phyloP scores from a whole-genome alignment of 768 basidiomycete species.

The Suillus bovinus region DNA sequence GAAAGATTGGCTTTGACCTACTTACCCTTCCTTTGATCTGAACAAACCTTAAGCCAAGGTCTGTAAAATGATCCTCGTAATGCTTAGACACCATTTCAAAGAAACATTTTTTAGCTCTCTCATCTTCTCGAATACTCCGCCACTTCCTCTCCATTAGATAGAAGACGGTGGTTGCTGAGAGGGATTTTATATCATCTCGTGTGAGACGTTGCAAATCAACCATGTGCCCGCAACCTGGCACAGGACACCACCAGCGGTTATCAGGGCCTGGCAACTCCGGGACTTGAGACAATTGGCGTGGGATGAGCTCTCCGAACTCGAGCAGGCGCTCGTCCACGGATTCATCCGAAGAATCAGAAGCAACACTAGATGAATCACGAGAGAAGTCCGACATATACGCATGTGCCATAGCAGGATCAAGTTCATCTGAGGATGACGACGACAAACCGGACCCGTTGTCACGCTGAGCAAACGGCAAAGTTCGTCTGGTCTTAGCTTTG shows the following conservation, averaged over 20 bases:
- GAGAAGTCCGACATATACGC: slow-evolving; percentile 61
- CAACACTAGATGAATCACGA: slow-evolving; percentile 46
- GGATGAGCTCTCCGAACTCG: slow-evolving; percentile 32
- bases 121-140: slow-evolving; percentile 36
- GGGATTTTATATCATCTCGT: slow-evolving; percentile 29
- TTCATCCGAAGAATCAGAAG: slow-evolving; percentile 37
- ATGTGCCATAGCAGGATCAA: slow-evolving; percentile 19
- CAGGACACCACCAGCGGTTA: slow-evolving; percentile 55
- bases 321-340: slow-evolving; percentile 23
- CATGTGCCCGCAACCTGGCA: slow-evolving; percentile 40
- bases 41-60: slow-evolving; percentile 20
- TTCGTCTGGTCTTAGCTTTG: slow-evolving; percentile 14
- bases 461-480: background rate
- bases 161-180: slow-evolving; percentile 22
- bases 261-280: slow-evolving; percentile 44
- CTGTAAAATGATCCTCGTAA: slow-evolving; percentile 25
- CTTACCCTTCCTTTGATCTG: slow-evolving; percentile 22
- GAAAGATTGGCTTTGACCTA: background rate
- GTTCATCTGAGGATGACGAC: slow-evolving; percentile 24
- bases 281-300: slow-evolving; percentile 33
- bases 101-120: slow-evolving; percentile 25
- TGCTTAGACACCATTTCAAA: slow-evolving; percentile 26
- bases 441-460: slow-evolving; percentile 13
- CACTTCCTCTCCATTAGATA: slow-evolving; percentile 36
- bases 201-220: slow-evolving; percentile 49